Base-by-base conservation (phyloP, 805 yeast genomes). In the Starmerella scarabaei region DNA sequence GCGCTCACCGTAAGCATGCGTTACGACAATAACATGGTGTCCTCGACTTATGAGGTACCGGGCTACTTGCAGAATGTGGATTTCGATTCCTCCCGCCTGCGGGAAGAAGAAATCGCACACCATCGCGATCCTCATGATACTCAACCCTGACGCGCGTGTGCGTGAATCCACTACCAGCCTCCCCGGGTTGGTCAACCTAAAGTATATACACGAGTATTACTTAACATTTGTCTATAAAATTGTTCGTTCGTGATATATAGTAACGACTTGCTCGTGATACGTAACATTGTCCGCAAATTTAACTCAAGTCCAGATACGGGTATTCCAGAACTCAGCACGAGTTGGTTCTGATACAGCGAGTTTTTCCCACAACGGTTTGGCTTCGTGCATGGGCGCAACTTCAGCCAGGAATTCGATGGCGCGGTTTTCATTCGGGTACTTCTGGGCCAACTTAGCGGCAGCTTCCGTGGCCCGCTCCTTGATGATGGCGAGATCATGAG, bases 21-120 rank as follows among this genome's bases (percentile, higher is more conserved):
- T 85, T 24, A 91, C 70, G 19, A 91, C 73, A 5, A 86, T 62
- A 9, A 88, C 96, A 3, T 81, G 73, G 55, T 86, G 95, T 7
- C 95, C 96, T 30, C 77, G 60, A 17, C 72, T 73, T 8, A 83
- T 77, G 40, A 86, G 70, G 53, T 78, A 74, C 58, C 84, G 62
- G 0, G 97, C 77, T 19, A 91, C 61, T 58, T 91, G 97, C 58
- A 83, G 84, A 15, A 88, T 81, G 57, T 91, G 98, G 46, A 88
- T 75, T 58, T 91, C 99, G 2, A 91, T 93, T 8, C 99, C 99
- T 3, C 99, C 99, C 0, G 96, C 80, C 57, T 91, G 98, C 9
- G 99, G 99, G 61, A 81, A 91, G 72, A 91, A 91, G 66, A 85
- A 91, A 61, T 91, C 99, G 33, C 93, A 81, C 3, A 86, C 82